Percentiles rank a stretch among this genome's conserved stretches.
These are phyloP conservation scores for Thielaviopsis cerberus DNA, from an alignment of 2,329 filamentous ascomycete species.

Conservation along the genomic window DNA sequence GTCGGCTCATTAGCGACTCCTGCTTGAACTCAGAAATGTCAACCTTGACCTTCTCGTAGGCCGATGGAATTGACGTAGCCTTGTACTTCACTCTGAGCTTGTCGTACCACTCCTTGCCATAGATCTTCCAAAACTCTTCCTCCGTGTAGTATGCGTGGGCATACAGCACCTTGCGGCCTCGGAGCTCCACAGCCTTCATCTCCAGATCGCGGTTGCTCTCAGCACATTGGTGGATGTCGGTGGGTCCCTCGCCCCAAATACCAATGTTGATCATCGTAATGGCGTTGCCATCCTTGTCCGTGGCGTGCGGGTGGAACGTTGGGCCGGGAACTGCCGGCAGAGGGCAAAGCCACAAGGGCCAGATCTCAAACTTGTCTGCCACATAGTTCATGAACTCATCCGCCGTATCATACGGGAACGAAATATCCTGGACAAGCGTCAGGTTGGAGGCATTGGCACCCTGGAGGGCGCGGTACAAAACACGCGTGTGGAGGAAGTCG, in stretches of 20 bases:
- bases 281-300: slow-evolving; percentile 15
- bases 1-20: not conserved
- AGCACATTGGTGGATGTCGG: slow-evolving; percentile 18
- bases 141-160: slow-evolving; percentile 50
- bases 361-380: slow-evolving; percentile 26
- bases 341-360: slow-evolving; percentile 39
- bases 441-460: slow-evolving; percentile 38
- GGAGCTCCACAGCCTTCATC: slow-evolving; percentile 35
- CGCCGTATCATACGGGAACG: slow-evolving; percentile 26
- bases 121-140: slow-evolving; percentile 49
- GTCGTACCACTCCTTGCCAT: slow-evolving; percentile 42
- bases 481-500: slow-evolving; percentile 41
- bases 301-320: slow-evolving; percentile 17
- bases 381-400: slow-evolving; percentile 31
- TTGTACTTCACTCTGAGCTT: slow-evolving; percentile 37
- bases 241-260: slow-evolving; percentile 36
- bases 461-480: slow-evolving; percentile 48
- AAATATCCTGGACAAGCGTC: slow-evolving; percentile 48
- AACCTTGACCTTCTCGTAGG: slow-evolving; percentile 49
- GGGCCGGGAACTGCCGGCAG: slow-evolving; percentile 23
- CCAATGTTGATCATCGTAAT: slow-evolving; percentile 38
- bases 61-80: slow-evolving; percentile 39
- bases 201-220: slow-evolving; percentile 39
- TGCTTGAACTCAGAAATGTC: slow-evolving; percentile 6
- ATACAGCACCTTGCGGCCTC: slow-evolving; percentile 53